phyloP scores from a whole-genome alignment of 106 monocot genomes.

The Phalaenopsis aphrodite region DNA sequence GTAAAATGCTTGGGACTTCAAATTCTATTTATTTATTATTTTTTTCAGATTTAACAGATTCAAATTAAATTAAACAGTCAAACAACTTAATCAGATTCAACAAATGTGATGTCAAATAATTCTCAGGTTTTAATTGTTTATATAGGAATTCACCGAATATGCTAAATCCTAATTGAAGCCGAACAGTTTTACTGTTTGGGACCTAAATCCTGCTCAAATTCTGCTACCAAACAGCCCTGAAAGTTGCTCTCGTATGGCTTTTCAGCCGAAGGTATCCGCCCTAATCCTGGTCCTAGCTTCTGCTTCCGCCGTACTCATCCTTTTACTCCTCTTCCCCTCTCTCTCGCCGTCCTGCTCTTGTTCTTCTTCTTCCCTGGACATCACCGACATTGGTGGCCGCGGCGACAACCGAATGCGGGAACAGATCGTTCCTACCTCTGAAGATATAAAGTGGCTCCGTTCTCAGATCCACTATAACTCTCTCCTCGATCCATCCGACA shows the following conservation, averaged over 20 bases:
- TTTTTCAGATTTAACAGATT: no score
- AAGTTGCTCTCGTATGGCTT: neutral
- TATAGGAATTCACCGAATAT: no score
- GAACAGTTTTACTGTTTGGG: no score
- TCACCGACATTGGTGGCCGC: neutral
- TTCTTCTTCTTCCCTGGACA: neutral
- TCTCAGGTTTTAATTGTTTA: no score
- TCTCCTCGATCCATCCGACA: conserved; percentile 33
- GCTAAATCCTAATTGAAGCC: no score
- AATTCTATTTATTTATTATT: no score
- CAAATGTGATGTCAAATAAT: no score
- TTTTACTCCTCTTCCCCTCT: conserved; percentile 27
- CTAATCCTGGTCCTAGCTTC: conserved; percentile 19
- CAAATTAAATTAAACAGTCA: no score
- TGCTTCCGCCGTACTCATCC: conserved; percentile 17
- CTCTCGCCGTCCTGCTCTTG: conserved; percentile 14
- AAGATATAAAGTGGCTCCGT: conserved; percentile 48
- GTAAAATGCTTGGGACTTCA: no score
- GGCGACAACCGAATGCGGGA: neutral
- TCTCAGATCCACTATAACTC: conserved; percentile 34
- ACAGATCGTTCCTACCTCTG: conserved; percentile 27
- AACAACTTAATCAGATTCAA: no score
- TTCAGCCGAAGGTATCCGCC: neutral
- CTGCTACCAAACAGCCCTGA: no score
- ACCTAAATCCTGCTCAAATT: no score